phyloP scores from a whole-genome alignment of 495 filamentous ascomycete genomes.

The Aspergillus taichungensis region DNA sequence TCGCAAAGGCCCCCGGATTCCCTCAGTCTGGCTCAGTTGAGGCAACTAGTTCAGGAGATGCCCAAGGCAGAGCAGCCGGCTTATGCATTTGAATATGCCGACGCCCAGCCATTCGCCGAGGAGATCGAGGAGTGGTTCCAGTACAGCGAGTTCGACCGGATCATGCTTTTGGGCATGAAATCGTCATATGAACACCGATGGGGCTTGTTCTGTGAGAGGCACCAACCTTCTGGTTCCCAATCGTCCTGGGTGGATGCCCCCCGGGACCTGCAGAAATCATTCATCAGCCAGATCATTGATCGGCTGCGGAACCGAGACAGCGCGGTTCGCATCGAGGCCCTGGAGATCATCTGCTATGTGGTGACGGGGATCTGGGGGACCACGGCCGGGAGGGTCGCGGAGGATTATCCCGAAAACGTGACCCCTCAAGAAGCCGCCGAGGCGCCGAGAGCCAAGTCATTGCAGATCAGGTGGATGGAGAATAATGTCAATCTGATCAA shows the following conservation, averaged over 20 bases:
- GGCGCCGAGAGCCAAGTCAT: slow-evolving; percentile 38
- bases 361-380: slow-evolving; percentile 70
- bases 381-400: slow-evolving; percentile 46
- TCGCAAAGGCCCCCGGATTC: slow-evolving; percentile 55
- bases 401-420: slow-evolving; percentile 18
- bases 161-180: slow-evolving; percentile 57
- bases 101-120: slow-evolving; percentile 68
- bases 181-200: slow-evolving; percentile 62
- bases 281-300: slow-evolving; percentile 34
- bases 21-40: slow-evolving; percentile 73
- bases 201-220: slow-evolving; percentile 35
- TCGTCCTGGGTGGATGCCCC: slow-evolving; percentile 45
- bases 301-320: slow-evolving; percentile 41
- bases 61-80: slow-evolving; percentile 68
- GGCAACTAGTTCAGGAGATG: slow-evolving; percentile 70
- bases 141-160: slow-evolving; percentile 71
- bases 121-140: slow-evolving; percentile 97
- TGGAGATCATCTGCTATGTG: slow-evolving; percentile 72
- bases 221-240: slow-evolving; percentile 23
- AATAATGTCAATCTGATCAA: slow-evolving; percentile 51
- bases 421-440: slow-evolving; percentile 24
- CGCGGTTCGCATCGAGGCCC: slow-evolving; percentile 46
- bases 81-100: slow-evolving; percentile 91
- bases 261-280: slow-evolving; percentile 32
- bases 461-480: slow-evolving; percentile 64